Evolutionary conservation across 805 yeast genomes (phyloP).

Genomic region (Blastobotrys attinorum): DNA sequence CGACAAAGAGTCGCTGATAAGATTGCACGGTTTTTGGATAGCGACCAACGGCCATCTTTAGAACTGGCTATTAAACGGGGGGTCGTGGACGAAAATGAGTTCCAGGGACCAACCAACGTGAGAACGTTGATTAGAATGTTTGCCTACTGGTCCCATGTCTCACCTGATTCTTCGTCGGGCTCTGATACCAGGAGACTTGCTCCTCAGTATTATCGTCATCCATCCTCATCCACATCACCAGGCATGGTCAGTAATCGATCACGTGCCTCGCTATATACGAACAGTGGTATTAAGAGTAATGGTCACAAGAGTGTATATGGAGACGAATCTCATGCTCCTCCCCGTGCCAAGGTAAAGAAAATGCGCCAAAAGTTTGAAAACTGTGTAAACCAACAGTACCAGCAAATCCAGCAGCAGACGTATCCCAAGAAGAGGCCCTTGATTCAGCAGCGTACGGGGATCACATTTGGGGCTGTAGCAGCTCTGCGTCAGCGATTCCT

Average conservation of each 20-base stretch:
- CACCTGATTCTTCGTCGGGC: too few relatives aligned
- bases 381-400: not conserved
- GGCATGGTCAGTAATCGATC: too few relatives aligned
- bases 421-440: slow-evolving; percentile 3
- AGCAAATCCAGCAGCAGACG: slow-evolving; percentile 1
- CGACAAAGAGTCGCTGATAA: slow-evolving; percentile 19
- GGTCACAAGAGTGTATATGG: too few relatives aligned
- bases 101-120: slow-evolving; percentile 8
- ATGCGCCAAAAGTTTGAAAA: slow-evolving; percentile 16
- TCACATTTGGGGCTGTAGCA: slow-evolving; percentile 14
- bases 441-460: slow-evolving; percentile 11
- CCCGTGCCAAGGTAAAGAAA: slow-evolving; percentile 17
- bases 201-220: too few relatives aligned
- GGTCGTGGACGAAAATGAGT: slow-evolving; percentile 5
- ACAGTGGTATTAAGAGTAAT: too few relatives aligned
- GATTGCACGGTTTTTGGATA: slow-evolving; percentile 12
- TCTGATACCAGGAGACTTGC: not conserved
- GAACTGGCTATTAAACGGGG: slow-evolving; percentile 16
- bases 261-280: too few relatives aligned
- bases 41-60: slow-evolving; percentile 13
- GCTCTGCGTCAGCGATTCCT: slow-evolving; percentile 14
- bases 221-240: slow-evolving; percentile 1
- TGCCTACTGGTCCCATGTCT: slow-evolving; percentile 8
- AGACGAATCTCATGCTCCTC: too few relatives aligned
- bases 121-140: slow-evolving; percentile 15